phyloP scores from a whole-genome alignment of 805 yeast species.

The Candida taoyuanica region DNA sequence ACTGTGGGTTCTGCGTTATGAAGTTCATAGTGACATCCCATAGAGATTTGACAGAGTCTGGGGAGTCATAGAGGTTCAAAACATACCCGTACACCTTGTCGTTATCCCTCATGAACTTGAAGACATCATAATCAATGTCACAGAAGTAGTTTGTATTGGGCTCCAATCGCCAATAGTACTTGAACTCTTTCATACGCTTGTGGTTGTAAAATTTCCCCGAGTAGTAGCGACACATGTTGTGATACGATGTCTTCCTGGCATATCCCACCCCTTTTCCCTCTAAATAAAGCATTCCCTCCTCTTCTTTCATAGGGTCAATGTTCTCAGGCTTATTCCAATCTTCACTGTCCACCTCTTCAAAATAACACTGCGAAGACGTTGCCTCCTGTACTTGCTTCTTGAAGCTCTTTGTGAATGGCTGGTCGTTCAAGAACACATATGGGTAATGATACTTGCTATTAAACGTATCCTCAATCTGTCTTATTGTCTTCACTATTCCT shows the following conservation, averaged over 20 bases:
- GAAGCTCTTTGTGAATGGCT: constrained; percentile 56
- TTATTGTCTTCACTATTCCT: constrained; percentile 48
- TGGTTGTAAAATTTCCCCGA: constrained; percentile 60
- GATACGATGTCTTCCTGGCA: constrained; percentile 60
- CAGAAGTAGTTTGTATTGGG: constrained; percentile 67
- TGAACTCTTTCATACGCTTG: constrained; percentile 55
- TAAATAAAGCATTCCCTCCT: constrained; percentile 37
- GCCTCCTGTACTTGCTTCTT: constrained; percentile 37
- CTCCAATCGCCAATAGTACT: constrained; percentile 79
- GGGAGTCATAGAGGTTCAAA: constrained; percentile 63
- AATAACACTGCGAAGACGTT: constrained; percentile 40
- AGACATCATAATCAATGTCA: constrained; percentile 70
- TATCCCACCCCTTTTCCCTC: constrained; percentile 47
- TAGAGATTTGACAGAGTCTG: constrained; percentile 53
- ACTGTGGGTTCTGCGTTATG: constrained; percentile 51
- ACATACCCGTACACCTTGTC: constrained; percentile 72
- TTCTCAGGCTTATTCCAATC: constrained; percentile 58
- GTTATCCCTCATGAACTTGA: constrained; percentile 65
- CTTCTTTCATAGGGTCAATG: constrained; percentile 45
- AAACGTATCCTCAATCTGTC: constrained; percentile 57
- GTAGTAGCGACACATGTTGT: constrained; percentile 82
- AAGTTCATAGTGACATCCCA: constrained; percentile 70
- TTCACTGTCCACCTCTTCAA: constrained; percentile 38
- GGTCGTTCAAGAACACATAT: constrained; percentile 74
- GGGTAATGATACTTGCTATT: constrained; percentile 73